A percentile compares a stretch with the other conserved stretches of the same genome.
Conservation (phyloP, 352 stramenopile genomes). For the Globisporangium cylindrosporum region DNA sequence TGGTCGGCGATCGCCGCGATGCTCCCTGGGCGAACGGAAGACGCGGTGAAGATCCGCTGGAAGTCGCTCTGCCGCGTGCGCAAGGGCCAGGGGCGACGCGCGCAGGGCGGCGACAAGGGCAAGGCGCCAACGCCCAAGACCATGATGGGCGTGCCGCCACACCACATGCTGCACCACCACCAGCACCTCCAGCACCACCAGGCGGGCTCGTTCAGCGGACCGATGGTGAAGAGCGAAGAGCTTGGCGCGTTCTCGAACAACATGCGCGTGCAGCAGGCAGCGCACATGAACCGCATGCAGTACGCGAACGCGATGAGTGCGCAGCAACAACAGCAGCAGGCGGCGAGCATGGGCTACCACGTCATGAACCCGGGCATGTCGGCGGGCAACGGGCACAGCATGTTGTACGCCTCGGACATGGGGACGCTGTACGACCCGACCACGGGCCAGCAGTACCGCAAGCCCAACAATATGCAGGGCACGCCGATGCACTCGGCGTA, state of each 20-base stretch:
- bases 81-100: conserved; percentile 54
- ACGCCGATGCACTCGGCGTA: conserved; percentile 22
- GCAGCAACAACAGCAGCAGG: conserved; percentile 22
- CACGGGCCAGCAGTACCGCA: conserved; percentile 52
- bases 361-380: conserved; percentile 19
- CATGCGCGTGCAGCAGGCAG: conserved; percentile 42
- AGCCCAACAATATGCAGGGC: conserved; percentile 28
- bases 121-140: conserved; percentile 30
- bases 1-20: conserved; percentile 90
- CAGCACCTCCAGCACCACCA: conserved; percentile 3
- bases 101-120: conserved; percentile 34
- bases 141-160: conserved; percentile 13
- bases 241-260: conserved; percentile 39
- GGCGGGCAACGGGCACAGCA: conserved; percentile 15
- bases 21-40: conserved; percentile 86
- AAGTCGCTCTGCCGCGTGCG: conserved; percentile 84
- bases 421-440: conserved; percentile 45
- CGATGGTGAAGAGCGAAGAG: conserved; percentile 71
- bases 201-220: conserved; percentile 32
- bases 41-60: conserved; percentile 91
- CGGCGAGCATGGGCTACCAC: conserved; percentile 20
- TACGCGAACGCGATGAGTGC: conserved; percentile 25
- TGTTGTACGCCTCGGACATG: conserved; percentile 50
- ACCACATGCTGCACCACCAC: conserved; percentile 20
- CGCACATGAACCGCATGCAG: conserved; percentile 27